A percentile compares a stretch with the other conserved stretches of the same genome.
phyloP scores from a whole-genome alignment of 306 rosid genomes.

The Quercus robur region DNA sequence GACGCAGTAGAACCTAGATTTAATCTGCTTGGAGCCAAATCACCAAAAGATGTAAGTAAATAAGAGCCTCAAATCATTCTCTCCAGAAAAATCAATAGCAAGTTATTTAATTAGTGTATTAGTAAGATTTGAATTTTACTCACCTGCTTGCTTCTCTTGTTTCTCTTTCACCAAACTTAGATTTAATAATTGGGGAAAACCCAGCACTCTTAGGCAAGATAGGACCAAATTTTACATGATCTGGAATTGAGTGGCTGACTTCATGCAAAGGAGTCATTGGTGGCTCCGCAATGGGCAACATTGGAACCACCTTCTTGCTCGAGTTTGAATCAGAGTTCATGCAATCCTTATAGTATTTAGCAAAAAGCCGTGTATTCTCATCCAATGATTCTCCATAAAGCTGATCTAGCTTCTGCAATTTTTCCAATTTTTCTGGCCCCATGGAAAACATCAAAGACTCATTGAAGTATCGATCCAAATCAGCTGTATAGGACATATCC shows the following conservation, averaged over 20 bases:
- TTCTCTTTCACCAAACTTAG: conserved; percentile 46
- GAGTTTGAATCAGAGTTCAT: conserved; percentile 57
- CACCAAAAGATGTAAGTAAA: conserved; percentile 5
- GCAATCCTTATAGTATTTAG: conserved; percentile 79
- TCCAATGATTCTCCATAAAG: conserved; percentile 79
- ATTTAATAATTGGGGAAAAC: conserved; percentile 49
- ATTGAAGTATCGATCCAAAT: conserved; percentile 65
- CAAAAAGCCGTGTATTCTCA: conserved; percentile 70
- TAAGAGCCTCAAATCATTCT: conserved; percentile 18
- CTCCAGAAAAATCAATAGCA: neutral
- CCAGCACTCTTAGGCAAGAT: conserved; percentile 92
- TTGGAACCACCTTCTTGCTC: conserved; percentile 60
- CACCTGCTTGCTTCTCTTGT: conserved; percentile 58
- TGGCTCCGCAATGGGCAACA: conserved; percentile 96
- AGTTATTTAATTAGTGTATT: neutral
- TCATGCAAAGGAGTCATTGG: conserved; percentile 96
- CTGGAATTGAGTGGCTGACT: conserved; percentile 78
- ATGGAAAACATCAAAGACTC: conserved; percentile 67
- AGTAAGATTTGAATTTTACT: neutral
- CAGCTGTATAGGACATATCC: conserved; percentile 78
- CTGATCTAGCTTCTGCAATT: conserved; percentile 71
- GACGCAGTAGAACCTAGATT: conserved; percentile 34
- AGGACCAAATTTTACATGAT: conserved; percentile 87
- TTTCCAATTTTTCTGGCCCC: conserved; percentile 80
- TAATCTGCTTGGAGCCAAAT: conserved; percentile 43